Base-by-base conservation (phyloP, 805 yeast species). In the Pichia manshurica region DNA sequence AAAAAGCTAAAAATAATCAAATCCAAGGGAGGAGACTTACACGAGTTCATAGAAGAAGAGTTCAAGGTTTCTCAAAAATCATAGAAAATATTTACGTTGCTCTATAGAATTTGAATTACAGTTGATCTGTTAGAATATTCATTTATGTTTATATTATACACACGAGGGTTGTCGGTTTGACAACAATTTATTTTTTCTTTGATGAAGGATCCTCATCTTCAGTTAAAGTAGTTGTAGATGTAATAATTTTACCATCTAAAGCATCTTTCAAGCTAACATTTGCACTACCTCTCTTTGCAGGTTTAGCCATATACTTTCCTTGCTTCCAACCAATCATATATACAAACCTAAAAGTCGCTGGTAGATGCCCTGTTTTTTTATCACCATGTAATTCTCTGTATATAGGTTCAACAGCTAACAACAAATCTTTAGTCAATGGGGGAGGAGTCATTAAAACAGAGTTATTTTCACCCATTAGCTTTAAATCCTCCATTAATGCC, bases 261-360 rank as follows among this genome's bases (percentile, higher is more conserved):
- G 79, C 79, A 50, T 86, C 90, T 61, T 83, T 82, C 58, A 87
- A 66, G 52, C 71, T 80, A 36, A 86, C 73, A 57, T 81, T 78
- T 1, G 82, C 93, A 19, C 84, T 59, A 1, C 96, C 95, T 53
- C 95, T 70, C 43, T 74, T 74, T 50, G 85, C 72, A 1, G 95
- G 91, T 59, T 81, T 69, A 3, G 90, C 88, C 60, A 85, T 87
- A 43, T 65, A 60, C 6, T 77, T 77, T 46, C 86, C 75, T 53
- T 82, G 80, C 62, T 85, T 87, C 96, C 96, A 87, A 3, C 95
- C 96, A 60, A 87, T 84, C 88, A 87, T 82, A 61, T 82, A 84
- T 22, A 87, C 78, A 46, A 87, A 77, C 51, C 87, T 69, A 65
- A 78, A 87, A 0, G 95, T 87, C 9, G 87, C 89, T 1, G 95